These are phyloP conservation scores for Hypoxylon sp. DNA, from an alignment of 2,329 filamentous ascomycete species.

Conservation along the genomic window DNA sequence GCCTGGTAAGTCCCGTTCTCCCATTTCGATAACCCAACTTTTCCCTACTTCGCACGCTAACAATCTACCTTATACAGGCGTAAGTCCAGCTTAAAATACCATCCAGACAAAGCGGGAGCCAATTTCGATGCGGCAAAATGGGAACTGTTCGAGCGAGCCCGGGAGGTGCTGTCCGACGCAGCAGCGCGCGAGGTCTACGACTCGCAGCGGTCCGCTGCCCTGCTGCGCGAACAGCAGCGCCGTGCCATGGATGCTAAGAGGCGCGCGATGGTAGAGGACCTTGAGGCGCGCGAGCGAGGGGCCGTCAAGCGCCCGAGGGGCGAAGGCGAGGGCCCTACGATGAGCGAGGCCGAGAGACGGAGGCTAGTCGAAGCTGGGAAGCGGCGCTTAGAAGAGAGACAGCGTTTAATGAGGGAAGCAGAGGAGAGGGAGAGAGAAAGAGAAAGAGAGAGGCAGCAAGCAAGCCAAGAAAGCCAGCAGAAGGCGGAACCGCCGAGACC, in stretches of 20 bases:
- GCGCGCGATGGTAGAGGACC: constrained; percentile 85
- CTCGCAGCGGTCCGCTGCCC: constrained; percentile 74
- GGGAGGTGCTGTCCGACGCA: constrained; percentile 82
- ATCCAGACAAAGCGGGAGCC: constrained; percentile 89
- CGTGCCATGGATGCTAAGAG: constrained; percentile 81
- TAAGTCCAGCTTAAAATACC: constrained; percentile 88
- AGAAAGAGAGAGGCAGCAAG: constrained; percentile 52
- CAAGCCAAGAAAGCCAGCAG: constrained; percentile 15
- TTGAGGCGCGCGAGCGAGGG: constrained; percentile 82
- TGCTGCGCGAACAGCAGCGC: constrained; percentile 78
- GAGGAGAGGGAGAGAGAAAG: constrained; percentile 60
- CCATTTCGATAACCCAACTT: not conserved
- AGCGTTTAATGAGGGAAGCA: constrained; percentile 60
- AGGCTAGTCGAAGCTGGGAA: constrained; percentile 55
- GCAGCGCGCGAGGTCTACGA: constrained; percentile 84
- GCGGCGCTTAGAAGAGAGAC: constrained; percentile 59
- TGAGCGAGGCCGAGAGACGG: constrained; percentile 52
- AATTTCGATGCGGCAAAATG: constrained; percentile 85
- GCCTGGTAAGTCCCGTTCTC: constrained; percentile 68
- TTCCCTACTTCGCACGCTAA: constrained; percentile 2
- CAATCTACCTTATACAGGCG: constrained; percentile 38
- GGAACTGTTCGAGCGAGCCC: constrained; percentile 87
- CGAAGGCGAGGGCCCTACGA: constrained; percentile 55
- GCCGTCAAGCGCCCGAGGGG: constrained; percentile 70
- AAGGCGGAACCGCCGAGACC: constrained; percentile 1